These are phyloP conservation scores for Ophiocordyceps polyrhachis-furcata DNA, from an alignment of 2,329 filamentous ascomycete genomes.

Conservation along the genomic window DNA sequence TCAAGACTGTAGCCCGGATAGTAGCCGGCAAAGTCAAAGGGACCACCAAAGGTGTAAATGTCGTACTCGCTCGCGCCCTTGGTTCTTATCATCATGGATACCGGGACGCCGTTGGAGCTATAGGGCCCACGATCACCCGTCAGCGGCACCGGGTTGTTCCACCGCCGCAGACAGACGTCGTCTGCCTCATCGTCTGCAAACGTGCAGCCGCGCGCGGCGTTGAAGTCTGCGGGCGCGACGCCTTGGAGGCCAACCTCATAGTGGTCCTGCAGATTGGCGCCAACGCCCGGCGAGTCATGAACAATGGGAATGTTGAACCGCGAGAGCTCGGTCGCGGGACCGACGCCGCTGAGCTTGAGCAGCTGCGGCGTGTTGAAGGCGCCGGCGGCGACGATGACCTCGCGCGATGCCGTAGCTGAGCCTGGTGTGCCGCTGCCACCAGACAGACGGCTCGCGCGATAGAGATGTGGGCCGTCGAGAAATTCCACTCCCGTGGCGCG, in stretches of 20 bases:
- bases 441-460: conserved; percentile 21
- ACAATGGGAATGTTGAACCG: conserved; percentile 29
- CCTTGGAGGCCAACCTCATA: conserved; percentile 10
- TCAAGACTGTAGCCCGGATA: conserved; percentile 9
- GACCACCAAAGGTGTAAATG: conserved; percentile 12
- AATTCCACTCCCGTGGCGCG: conserved; percentile 24
- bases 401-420: conserved; percentile 16
- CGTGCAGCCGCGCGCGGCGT: conserved; percentile 8
- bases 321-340: conserved; percentile 19
- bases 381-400: conserved; percentile 30
- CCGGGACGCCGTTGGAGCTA: conserved; percentile 7
- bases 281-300: conserved; percentile 41
- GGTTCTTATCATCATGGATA: conserved; percentile 9
- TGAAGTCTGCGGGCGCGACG: conserved; percentile 2
- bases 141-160: conserved; percentile 5
- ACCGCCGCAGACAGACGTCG: conserved; percentile 18
- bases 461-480: conserved; percentile 20
- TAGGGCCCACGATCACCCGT: conserved; percentile 6
- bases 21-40: conserved; percentile 10
- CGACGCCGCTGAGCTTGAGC: conserved; percentile 26
- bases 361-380: conserved; percentile 26
- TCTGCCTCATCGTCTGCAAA: conserved; percentile 8
- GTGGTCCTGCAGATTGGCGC: conserved; percentile 26
- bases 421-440: conserved; percentile 7
- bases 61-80: conserved; percentile 11